phyloP scores from a whole-genome alignment of 2,329 filamentous ascomycete genomes.

The Colletotrichum chlorophyti region DNA sequence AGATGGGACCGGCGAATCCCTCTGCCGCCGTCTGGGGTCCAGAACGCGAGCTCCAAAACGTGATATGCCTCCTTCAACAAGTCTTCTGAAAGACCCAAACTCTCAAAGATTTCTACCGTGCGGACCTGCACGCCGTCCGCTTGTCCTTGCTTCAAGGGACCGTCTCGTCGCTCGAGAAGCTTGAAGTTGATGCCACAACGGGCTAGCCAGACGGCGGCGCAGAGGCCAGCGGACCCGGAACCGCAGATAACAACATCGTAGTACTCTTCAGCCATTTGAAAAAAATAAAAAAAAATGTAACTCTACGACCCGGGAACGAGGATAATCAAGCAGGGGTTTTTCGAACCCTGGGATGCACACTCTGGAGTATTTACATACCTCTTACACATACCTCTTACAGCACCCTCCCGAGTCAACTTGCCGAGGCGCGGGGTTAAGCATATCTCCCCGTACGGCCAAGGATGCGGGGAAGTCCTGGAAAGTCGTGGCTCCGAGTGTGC shows the following conservation, averaged over 20 bases:
- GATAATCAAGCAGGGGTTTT: too few species aligned
- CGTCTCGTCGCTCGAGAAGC: slow-evolving; percentile 43
- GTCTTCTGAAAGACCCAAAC: slow-evolving; percentile 60
- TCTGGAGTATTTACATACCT: too few species aligned
- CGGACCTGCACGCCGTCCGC: slow-evolving; percentile 69
- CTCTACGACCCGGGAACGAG: too few species aligned
- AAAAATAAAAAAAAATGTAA: too few species aligned
- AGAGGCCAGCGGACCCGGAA: slow-evolving; percentile 44
- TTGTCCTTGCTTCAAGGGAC: slow-evolving; percentile 50
- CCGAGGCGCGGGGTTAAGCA: neutral
- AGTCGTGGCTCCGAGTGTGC: neutral
- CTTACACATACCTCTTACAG: neutral
- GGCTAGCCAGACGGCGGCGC: slow-evolving; percentile 51
- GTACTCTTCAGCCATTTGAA: slow-evolving; percentile 6
- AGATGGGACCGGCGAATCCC: slow-evolving; percentile 54
- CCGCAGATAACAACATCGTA: slow-evolving; percentile 25
- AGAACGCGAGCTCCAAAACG: slow-evolving; percentile 64
- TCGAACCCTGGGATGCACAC: too few species aligned
- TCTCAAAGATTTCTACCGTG: slow-evolving; percentile 68
- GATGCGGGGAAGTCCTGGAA: neutral
- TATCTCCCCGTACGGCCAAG: neutral
- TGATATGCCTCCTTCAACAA: slow-evolving; percentile 64
- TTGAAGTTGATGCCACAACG: slow-evolving; percentile 46
- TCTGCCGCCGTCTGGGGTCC: slow-evolving; percentile 44
- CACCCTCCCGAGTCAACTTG: neutral